Evolutionary conservation across 345 rosid species (phyloP), one percentile per base, ranked within the genome.

Genomic region (Murraya koenigii): DNA sequence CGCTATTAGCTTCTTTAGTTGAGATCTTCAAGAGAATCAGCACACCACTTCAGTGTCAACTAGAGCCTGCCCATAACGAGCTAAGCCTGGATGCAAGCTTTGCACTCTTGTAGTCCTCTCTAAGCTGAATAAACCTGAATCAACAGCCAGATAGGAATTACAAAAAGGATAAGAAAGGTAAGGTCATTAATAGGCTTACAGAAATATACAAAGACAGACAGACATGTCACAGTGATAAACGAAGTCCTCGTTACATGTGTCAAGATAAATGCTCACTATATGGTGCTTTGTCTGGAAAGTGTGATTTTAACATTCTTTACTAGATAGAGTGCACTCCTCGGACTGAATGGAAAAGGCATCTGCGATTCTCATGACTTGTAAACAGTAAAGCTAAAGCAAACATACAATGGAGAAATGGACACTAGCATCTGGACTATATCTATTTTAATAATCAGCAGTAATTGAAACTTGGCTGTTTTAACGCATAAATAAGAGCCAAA

Each of bases 81-180:
- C 94, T 86, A 73, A 97, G 97, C 80, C 68, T 90, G n/a, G 97
- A 70, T 32, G 97, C 97, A 33, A 97, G 94, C 85, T 91, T 97
- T 44, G 97, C 96, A 75, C 97, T 91, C 86, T 94, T 97, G 82
- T 90, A 93, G 82, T 97, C 99, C 74, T 97, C 99, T 75, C 99
- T 85, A 58, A 97, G 94, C 81, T 92, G 97, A 75, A 97, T 90
- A 85, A 94, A 97, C 92, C 98, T 94, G 91, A 49, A 80, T 44
- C 66, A 44, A 39, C 62, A 78, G 17, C 28, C 69, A 70, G 75
- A 54, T 64, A 19, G 36, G 41, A 28, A 47, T 41, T 19, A 25
- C 17, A 14, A 35, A 23, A 64, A 52, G 36, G 3, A 52, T 35
- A 30, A 65, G 36, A 49, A 52, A 35, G 55, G 13, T 25, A 15